phyloP scores from a whole-genome alignment of 2,329 filamentous ascomycete genomes.

The Scedosporium apiospermum region DNA sequence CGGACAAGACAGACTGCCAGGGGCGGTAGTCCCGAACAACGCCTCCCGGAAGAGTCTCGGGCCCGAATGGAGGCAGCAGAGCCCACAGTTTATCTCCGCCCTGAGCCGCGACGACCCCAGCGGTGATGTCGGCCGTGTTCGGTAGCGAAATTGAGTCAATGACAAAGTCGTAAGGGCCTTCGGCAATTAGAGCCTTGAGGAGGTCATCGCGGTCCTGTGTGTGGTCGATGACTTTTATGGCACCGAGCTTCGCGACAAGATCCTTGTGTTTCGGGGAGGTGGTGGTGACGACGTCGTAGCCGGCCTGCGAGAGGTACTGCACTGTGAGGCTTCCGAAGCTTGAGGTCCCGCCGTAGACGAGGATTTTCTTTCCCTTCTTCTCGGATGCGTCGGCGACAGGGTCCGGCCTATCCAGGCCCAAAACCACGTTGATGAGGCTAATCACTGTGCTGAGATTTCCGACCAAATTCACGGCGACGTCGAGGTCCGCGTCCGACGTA shows the following conservation, averaged over 20 bases:
- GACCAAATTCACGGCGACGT: constrained; percentile 15
- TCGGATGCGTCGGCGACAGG: too few relatives aligned
- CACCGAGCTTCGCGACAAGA: constrained; percentile 19
- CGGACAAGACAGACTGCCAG: background rate
- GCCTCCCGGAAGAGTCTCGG: background rate
- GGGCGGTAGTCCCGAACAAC: background rate
- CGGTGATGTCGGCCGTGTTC: constrained; percentile 12
- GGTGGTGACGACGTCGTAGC: constrained; percentile 23
- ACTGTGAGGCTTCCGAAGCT: constrained; percentile 18
- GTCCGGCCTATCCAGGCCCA: constrained; percentile 6
- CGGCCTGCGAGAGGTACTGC: constrained; percentile 16
- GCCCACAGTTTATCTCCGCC: constrained; percentile 6
- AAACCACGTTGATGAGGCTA: constrained; percentile 12
- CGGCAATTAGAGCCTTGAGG: constrained; percentile 12
- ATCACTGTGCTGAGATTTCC: constrained; percentile 16
- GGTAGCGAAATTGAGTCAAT: constrained; percentile 19
- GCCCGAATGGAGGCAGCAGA: constrained; percentile 1
- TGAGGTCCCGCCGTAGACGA: constrained; percentile 23
- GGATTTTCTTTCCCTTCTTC: constrained; percentile 16
- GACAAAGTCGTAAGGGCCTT: constrained; percentile 18
- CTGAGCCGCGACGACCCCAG: constrained; percentile 6
- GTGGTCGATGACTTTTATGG: constrained; percentile 17
- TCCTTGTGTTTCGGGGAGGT: constrained; percentile 18
- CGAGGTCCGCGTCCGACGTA: constrained; percentile 13
- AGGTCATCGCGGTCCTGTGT: constrained; percentile 11